Base-by-base conservation (phyloP, 148 eudicot genomes). In the Rhododendron griersonianum region DNA sequence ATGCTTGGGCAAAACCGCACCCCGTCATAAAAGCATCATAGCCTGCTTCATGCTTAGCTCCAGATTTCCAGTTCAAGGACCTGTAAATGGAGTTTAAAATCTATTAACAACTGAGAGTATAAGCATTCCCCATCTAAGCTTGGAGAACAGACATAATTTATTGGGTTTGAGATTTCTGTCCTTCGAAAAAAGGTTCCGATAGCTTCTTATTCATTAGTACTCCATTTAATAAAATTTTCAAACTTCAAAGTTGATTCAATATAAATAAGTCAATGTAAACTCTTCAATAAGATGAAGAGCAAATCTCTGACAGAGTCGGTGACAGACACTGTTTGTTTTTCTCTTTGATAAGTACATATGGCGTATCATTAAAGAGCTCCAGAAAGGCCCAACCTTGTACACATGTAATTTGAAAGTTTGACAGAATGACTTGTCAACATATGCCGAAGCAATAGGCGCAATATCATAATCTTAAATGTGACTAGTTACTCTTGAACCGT, bases 11-110 rank as follows among this genome's bases (percentile, higher is more conserved):
- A 89, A 97, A 95, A 85, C 94, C 87, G 79, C 98, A 95, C 25
- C 99, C 99, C 0, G 99, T 97, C 99, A 97, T 97, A 88, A 97
- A 97, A 57, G 99, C 99, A 90, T 97, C 99, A 84, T 97, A 97
- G 37, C 99, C 99, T 80, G 99, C 98, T 93, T 97, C 98, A 82
- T 97, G 99, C 90, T 91, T 95, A 61, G 95, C 95, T 78, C 98
- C 99, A 28, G 98, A 95, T 89, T 97, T 95, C 99, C 99, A 97
- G 85, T 90, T 94, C 4, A 93, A 91, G 82, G 98, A 97, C 90
- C 99, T 97, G 94, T 86, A 87, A 47, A 85, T 81, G 19, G 47
- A n/a, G 39, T 75, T 80, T 35, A 18, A 48, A n/a, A 25, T n/a
- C 44, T 11, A 47, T 25, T 78, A 45, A 45, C 30, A 45, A 33